Percentiles rank a stretch among this genome's conserved stretches.
Conservation (phyloP, 495 filamentous ascomycete species). For the Penicillium fimorum region DNA sequence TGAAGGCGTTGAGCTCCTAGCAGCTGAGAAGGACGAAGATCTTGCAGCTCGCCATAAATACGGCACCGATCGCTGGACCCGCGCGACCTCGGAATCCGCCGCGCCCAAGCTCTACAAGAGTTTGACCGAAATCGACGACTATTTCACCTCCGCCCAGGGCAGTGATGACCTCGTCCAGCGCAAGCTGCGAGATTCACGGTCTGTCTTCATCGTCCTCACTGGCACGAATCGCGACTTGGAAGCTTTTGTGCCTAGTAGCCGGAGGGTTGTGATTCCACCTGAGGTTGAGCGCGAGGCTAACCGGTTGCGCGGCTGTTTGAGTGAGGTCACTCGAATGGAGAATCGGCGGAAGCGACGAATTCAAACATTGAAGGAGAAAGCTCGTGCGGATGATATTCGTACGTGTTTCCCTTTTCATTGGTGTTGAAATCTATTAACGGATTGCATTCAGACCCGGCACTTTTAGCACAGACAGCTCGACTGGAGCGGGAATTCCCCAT, state of each 20-base stretch:
- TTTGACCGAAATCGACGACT: constrained; percentile 76
- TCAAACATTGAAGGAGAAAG: constrained; percentile 72
- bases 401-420: constrained; percentile 22
- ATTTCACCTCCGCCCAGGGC: constrained; percentile 78
- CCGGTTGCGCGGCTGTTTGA: constrained; percentile 70
- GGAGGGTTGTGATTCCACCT: constrained; percentile 72
- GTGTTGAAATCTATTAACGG: not conserved
- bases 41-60: constrained; percentile 70
- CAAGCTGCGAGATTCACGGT: constrained; percentile 75
- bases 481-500: constrained; percentile 84
- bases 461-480: constrained; percentile 77
- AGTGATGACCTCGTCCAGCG: constrained; percentile 78
- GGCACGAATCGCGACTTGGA: constrained; percentile 77
- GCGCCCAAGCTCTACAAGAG: constrained; percentile 74
- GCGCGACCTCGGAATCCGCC: constrained; percentile 65
- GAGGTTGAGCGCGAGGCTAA: constrained; percentile 75
- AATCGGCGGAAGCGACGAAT: constrained; percentile 71
- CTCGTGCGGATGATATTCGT: constrained; percentile 86
- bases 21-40: constrained; percentile 81
- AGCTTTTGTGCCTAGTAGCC: constrained; percentile 84
- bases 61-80: constrained; percentile 83
- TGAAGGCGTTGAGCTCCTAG: constrained; percentile 75
- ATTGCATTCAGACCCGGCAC: constrained; percentile 54
- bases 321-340: constrained; percentile 79
- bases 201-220: constrained; percentile 68